Conservation (phyloP, 306 rosid genomes). For the Arachis stenosperma region DNA sequence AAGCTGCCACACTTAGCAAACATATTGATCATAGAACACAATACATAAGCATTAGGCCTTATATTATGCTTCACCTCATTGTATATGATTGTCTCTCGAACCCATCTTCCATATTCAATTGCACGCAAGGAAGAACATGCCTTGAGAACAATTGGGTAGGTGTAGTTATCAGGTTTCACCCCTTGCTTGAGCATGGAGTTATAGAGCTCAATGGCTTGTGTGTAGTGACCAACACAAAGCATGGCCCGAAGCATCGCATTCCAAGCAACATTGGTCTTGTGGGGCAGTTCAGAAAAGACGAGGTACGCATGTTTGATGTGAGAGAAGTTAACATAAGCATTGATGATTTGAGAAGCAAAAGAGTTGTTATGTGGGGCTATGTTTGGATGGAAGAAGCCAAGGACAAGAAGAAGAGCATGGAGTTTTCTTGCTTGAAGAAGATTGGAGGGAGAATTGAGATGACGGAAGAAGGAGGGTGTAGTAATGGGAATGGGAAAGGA, state of each 20-base stretch:
- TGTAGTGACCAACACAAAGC: conserved; percentile 28
- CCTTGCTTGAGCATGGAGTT: conserved; percentile 45
- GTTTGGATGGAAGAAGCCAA: conserved; percentile 49
- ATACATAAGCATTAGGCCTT: conserved; percentile 42
- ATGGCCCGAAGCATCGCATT: conserved; percentile 49
- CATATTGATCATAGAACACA: conserved; percentile 53
- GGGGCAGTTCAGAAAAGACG: conserved; percentile 37
- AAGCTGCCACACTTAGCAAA: conserved; percentile 50
- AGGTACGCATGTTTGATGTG: conserved; percentile 41
- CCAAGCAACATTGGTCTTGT: conserved; percentile 45
- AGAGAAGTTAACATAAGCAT: conserved; percentile 45
- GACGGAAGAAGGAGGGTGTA: conserved; percentile 36
- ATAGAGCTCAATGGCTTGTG: conserved; percentile 37
- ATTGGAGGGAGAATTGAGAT: conserved; percentile 46
- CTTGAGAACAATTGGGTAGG: conserved; percentile 54
- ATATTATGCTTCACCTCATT: background rate
- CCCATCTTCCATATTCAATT: conserved; percentile 47
- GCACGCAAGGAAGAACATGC: conserved; percentile 50
- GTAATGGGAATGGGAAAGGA: conserved; percentile 21
- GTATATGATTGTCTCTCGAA: conserved; percentile 17
- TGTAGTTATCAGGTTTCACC: conserved; percentile 46
- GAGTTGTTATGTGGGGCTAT: conserved; percentile 22
- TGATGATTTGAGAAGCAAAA: conserved; percentile 44
- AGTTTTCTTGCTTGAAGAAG: conserved; percentile 43
- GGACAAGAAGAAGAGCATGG: conserved; percentile 47